These are phyloP conservation scores for Chalciporus pseudorubinellus DNA, from an alignment of 768 basidiomycete genomes.

Conservation along the genomic window DNA sequence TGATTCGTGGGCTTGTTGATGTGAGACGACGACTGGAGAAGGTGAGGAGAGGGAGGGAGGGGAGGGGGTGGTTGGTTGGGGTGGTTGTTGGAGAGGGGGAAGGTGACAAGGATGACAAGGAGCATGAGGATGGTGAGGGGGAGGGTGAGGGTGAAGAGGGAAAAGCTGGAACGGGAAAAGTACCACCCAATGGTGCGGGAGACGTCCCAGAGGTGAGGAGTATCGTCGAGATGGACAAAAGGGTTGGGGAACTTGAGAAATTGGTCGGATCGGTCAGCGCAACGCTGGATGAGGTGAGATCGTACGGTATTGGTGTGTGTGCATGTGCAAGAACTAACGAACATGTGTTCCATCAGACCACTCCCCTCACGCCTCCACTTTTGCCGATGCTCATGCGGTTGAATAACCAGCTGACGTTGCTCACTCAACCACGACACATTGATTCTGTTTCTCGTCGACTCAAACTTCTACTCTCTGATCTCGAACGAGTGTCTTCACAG, in stretches of 20 bases:
- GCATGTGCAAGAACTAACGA: slow-evolving; percentile 3
- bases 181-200: neutral
- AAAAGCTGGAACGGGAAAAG: slow-evolving; percentile 7
- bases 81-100: slow-evolving; percentile 42
- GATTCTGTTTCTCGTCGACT: slow-evolving; percentile 93
- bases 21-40: too few relatives aligned
- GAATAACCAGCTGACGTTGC: slow-evolving; percentile 79
- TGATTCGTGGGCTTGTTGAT: too few relatives aligned
- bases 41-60: too few relatives aligned
- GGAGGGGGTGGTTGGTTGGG: slow-evolving; percentile 58
- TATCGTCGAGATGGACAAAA: slow-evolving; percentile 75
- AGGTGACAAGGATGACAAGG: neutral
- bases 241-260: slow-evolving; percentile 81
- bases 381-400: slow-evolving; percentile 78
- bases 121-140: neutral
- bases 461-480: slow-evolving; percentile 87
- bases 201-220: slow-evolving; percentile 43
- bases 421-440: slow-evolving; percentile 94
- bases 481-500: slow-evolving; percentile 69
- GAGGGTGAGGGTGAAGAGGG: neutral
- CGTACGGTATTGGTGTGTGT: neutral
- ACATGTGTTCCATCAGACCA: slow-evolving; percentile 43
- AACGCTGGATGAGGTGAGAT: slow-evolving; percentile 75
- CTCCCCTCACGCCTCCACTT: slow-evolving; percentile 77
- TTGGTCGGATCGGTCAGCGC: slow-evolving; percentile 79